Evolutionary conservation across 179 eudicot genomes (phyloP).

Genomic region (Pouteria campechiana): DNA sequence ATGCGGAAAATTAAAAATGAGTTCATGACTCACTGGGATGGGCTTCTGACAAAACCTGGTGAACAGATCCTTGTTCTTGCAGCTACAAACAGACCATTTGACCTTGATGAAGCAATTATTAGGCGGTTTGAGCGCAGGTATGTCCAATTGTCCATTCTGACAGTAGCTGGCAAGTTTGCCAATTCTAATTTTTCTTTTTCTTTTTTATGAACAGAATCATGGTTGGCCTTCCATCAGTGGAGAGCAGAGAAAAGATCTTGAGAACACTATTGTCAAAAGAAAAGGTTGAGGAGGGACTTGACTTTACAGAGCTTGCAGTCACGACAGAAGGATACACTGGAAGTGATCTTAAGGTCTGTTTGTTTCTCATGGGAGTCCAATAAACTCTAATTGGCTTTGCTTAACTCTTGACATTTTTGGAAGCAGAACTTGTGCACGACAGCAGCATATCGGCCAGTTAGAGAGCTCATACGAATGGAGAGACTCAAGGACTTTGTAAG

Average conservation of each 20-base stretch:
- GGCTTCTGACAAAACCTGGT: slow-evolving; percentile 66
- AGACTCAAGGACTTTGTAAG: slow-evolving; percentile 65
- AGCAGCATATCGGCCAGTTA: slow-evolving; percentile 92
- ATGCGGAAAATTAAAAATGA: slow-evolving; percentile 93
- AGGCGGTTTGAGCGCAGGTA: slow-evolving; percentile 98
- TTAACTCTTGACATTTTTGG: slow-evolving; percentile 2
- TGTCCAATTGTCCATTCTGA: not conserved
- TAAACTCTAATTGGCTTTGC: not conserved
- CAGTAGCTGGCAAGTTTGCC: not conserved
- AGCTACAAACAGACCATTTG: slow-evolving; percentile 92
- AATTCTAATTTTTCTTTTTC: not conserved
- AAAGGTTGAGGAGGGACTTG: slow-evolving; percentile 50
- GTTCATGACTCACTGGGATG: slow-evolving; percentile 97
- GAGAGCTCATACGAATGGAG: slow-evolving; percentile 84
- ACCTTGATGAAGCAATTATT: slow-evolving; percentile 90
- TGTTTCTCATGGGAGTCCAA: not conserved
- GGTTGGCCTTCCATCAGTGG: slow-evolving; percentile 81
- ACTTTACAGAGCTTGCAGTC: slow-evolving; percentile 71
- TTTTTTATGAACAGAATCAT: slow-evolving; percentile 45
- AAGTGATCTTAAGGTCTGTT: slow-evolving; percentile 83
- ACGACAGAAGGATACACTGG: slow-evolving; percentile 95
- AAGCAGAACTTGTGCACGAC: slow-evolving; percentile 76
- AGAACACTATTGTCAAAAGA: slow-evolving; percentile 76
- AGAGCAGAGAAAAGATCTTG: slow-evolving; percentile 74
- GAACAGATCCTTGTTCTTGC: slow-evolving; percentile 92